Conservation (phyloP, 352 stramenopile species). For the Elongisporangium prolatum region DNA sequence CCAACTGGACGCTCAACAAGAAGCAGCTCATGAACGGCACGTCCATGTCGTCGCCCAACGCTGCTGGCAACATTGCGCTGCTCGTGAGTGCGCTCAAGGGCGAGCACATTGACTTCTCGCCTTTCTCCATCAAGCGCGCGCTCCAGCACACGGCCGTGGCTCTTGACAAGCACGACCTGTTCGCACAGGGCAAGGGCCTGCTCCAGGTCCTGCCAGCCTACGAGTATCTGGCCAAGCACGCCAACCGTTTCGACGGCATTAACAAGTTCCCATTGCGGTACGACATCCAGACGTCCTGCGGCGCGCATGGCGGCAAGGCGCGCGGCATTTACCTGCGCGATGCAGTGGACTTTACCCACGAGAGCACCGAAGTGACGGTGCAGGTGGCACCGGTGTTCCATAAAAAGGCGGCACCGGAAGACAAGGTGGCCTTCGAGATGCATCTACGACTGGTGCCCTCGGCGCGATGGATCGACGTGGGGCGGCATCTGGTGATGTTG, state of each 20-base stretch:
- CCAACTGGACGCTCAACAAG: constrained; percentile 95
- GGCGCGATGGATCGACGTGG: constrained; percentile 85
- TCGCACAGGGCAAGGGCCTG: constrained; percentile 72
- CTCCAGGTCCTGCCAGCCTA: constrained; percentile 80
- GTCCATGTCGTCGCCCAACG: constrained; percentile 95
- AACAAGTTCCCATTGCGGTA: constrained; percentile 54
- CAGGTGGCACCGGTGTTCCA: constrained; percentile 86
- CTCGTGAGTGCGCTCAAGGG: constrained; percentile 90
- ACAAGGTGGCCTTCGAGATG: constrained; percentile 88
- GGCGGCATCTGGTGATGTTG: constrained; percentile 84
- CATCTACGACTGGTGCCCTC: constrained; percentile 79
- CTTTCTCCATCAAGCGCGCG: constrained; percentile 83
- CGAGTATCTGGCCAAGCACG: constrained; percentile 46
- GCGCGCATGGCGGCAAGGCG: constrained; percentile 27
- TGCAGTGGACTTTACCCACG: constrained; percentile 63
- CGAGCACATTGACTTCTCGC: constrained; percentile 75
- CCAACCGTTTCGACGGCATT: constrained; percentile 61
- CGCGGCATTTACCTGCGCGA: constrained; percentile 86
- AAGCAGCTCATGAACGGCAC: constrained; percentile 97
- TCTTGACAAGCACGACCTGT: constrained; percentile 64
- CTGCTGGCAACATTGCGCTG: constrained; percentile 90
- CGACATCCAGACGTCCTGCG: constrained; percentile 40
- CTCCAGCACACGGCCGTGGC: constrained; percentile 80
- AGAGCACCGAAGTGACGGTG: constrained; percentile 80
- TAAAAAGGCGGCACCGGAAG: constrained; percentile 69